Conservation (phyloP, 192 early-diverging fungal species). For the Coemansia sp. region DNA sequence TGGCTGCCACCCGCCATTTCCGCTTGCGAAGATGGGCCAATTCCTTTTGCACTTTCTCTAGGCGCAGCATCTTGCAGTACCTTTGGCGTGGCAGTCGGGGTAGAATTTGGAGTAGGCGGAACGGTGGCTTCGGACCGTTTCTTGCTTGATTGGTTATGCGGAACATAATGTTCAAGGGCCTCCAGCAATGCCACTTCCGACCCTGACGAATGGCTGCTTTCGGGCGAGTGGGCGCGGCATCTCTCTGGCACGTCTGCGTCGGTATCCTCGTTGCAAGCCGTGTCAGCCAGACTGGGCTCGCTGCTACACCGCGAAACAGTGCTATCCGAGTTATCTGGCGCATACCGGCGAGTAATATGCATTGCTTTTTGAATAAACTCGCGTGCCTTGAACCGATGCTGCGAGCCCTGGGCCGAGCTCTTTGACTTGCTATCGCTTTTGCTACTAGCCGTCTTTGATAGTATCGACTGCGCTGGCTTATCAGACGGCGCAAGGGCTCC, state of each 20-base stretch:
- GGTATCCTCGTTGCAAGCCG: neutral
- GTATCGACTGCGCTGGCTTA: neutral
- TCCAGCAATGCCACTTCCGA: neutral
- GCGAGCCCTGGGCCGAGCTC: neutral
- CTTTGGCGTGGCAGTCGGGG: neutral
- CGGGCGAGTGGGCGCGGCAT: slow-evolving; percentile 3
- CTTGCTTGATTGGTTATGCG: neutral
- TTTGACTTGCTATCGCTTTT: neutral
- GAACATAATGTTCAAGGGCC: neutral
- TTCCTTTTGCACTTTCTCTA: no score
- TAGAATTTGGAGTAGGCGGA: slow-evolving; percentile 1
- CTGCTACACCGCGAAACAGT: slow-evolving; percentile 2
- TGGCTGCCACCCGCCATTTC: no score
- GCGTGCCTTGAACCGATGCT: slow-evolving; percentile 7
- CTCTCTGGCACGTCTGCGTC: neutral
- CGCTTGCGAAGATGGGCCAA: no score
- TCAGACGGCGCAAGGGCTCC: neutral
- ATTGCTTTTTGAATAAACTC: slow-evolving; percentile 27
- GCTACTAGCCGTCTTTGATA: no score
- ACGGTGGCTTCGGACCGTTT: neutral
- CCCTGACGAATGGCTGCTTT: neutral
- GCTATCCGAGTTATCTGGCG: neutral
- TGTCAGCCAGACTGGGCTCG: neutral
- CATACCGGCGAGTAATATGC: slow-evolving; percentile 1
- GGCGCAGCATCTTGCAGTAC: neutral